Base-by-base conservation (phyloP, 2,329 filamentous ascomycete genomes). In the Fusarium odoratissimum region DNA sequence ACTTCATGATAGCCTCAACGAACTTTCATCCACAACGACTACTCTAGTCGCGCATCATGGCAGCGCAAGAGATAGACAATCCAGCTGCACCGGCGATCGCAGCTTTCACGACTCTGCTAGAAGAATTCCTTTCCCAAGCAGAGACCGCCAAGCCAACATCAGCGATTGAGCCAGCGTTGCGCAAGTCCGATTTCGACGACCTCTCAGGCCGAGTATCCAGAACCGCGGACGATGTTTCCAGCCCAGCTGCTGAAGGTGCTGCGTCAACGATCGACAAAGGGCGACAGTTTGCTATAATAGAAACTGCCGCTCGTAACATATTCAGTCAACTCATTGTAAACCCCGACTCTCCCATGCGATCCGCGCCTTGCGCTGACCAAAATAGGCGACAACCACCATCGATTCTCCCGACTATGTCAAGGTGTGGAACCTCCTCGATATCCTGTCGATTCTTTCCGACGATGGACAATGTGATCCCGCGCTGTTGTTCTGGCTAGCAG, bases 361-460 rank as follows among this genome's bases (percentile, higher is more conserved):
- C 73, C 75, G 64, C 64, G 67, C 67, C 60, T 58, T 64, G 63
- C 58, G 65, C 81, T 83, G 82, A 81, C 75, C 61, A 70, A 51
- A 60, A 54, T 58, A 95, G 93, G 91, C 93, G 46, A 90, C 89
- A 42, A 94, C 89, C 17, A 86, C 90, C 13, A 97, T 98, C 75
- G 89, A 94, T 41, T 90, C 93, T 31, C 90, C 93, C 45, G 87
- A 89, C 2, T 97, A 98, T 78, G 91, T 94, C 55, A 89, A 91
- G 67, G 90, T 98, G 71, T 99, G 95, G 95, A 96, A 98, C 79
- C 86, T 99, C 9, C 89, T 99, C 64, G 97, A 99, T 79, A 91
- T 98, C 45, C 86, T 98, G n/a, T 92, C 93, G 2, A 91, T 97
- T 41, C 91, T 97, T 69, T 95, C 94, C 67, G 95, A 97, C 79